These are phyloP conservation scores for Penicillium sp. DNA, from an alignment of 2,329 filamentous ascomycete genomes.

Conservation along the genomic window DNA sequence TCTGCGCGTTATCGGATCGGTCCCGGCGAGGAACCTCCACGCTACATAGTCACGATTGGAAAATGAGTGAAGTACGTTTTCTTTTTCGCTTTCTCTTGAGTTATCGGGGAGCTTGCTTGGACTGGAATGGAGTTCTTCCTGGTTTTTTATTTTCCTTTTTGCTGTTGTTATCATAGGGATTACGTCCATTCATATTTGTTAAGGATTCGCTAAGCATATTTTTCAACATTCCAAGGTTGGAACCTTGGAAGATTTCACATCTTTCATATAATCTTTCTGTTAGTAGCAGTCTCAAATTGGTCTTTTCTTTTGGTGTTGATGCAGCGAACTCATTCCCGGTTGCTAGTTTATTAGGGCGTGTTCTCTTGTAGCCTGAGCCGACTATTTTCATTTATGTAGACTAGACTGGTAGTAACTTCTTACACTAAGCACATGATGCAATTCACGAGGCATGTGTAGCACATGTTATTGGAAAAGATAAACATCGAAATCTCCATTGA, in stretches of 20 bases:
- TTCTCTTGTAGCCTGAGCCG: neutral
- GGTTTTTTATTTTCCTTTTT: constrained; percentile 6
- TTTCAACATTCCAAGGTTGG: neutral
- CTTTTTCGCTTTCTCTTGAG: constrained; percentile 11
- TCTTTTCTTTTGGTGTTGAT: neutral
- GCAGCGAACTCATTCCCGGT: neutral
- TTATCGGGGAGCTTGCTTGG: constrained; percentile 15
- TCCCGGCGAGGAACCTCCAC: constrained; percentile 10
- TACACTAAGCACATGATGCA: neutral
- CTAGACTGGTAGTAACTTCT: neutral
- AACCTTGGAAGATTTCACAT: neutral
- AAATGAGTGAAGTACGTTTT: constrained; percentile 7
- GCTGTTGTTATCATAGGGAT: neutral
- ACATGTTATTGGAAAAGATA: neutral
- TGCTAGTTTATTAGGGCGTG: neutral
- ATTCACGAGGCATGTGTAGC: neutral
- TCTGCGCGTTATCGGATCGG: constrained; percentile 7
- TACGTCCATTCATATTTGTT: neutral
- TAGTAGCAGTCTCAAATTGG: neutral
- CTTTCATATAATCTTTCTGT: neutral
- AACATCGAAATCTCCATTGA: neutral
- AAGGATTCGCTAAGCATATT: neutral
- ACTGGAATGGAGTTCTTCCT: constrained; percentile 22
- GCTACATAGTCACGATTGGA: constrained; percentile 12
- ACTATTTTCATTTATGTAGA: neutral